These are phyloP conservation scores for Boletus sp. DNA, from an alignment of 1,284 basidiomycete genomes.

Conservation along the genomic window DNA sequence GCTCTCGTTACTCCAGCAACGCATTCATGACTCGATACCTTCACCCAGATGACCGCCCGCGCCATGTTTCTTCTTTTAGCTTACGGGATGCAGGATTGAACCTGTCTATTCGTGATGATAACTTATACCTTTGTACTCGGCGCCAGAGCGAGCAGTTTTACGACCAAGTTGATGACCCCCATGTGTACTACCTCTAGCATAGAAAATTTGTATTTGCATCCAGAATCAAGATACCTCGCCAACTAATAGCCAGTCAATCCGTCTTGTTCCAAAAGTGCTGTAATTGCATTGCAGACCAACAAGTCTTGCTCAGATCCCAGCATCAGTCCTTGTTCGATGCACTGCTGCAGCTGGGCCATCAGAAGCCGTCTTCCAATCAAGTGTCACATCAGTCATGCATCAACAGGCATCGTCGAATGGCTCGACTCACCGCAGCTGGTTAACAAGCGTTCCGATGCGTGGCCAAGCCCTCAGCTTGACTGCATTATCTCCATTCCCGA, in stretches of 20 bases:
- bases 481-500: slow-evolving; percentile 47
- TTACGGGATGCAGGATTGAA: neutral
- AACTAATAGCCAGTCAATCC: slow-evolving; percentile 34
- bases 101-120: slow-evolving; percentile 6
- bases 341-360: slow-evolving; percentile 62
- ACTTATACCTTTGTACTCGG: slow-evolving; percentile 15
- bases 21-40: neutral
- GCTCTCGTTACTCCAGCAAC: slow-evolving; percentile 17
- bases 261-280: slow-evolving; percentile 63
- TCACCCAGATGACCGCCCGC: neutral
- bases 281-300: slow-evolving; percentile 65
- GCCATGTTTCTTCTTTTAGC: neutral
- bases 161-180: neutral
- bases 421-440: slow-evolving; percentile 68
- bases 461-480: slow-evolving; percentile 81
- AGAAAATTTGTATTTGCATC: slow-evolving; percentile 16
- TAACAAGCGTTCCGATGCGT: slow-evolving; percentile 85
- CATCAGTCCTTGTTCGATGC: slow-evolving; percentile 51
- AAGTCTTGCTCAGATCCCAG: slow-evolving; percentile 49
- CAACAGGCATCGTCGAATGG: neutral
- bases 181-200: slow-evolving; percentile 11
- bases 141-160: neutral
- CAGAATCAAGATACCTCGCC: neutral
- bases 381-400: neutral
- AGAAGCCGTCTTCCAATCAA: slow-evolving; percentile 53